Evolutionary conservation across 805 yeast species (phyloP).

Genomic region (Cyberlindnera veronae): DNA sequence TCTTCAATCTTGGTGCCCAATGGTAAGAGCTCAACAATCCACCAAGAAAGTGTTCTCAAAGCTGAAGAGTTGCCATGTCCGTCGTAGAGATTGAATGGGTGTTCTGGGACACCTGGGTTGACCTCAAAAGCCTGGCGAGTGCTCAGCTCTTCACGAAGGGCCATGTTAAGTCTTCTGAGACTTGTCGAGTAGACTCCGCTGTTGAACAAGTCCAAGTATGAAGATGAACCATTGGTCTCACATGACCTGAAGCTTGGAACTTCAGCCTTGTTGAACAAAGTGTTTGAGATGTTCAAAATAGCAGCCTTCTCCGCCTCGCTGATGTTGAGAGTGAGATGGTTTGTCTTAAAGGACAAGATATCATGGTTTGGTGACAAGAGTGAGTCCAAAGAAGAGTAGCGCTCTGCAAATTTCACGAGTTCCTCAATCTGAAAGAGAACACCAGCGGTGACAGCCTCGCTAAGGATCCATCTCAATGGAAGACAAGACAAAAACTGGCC

Average conservation of each 20-base stretch:
- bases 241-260: slow-evolving; percentile 22
- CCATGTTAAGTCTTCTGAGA: slow-evolving; percentile 15
- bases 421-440: slow-evolving; percentile 41
- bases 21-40: slow-evolving; percentile 62
- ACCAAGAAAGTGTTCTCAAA: slow-evolving; percentile 44
- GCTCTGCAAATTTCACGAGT: slow-evolving; percentile 37
- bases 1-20: slow-evolving; percentile 49
- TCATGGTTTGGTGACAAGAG: slow-evolving; percentile 53
- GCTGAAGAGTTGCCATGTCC: slow-evolving; percentile 36
- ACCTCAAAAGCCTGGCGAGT: slow-evolving; percentile 14
- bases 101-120: slow-evolving; percentile 21
- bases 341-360: slow-evolving; percentile 32
- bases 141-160: slow-evolving; percentile 1
- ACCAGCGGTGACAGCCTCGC: slow-evolving; percentile 50
- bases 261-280: slow-evolving; percentile 4
- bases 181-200: slow-evolving; percentile 18
- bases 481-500: slow-evolving; percentile 47
- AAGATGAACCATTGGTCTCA: slow-evolving; percentile 8
- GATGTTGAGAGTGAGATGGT: slow-evolving; percentile 15
- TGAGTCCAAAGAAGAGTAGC: slow-evolving; percentile 39
- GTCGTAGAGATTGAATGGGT: slow-evolving; percentile 31
- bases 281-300: slow-evolving; percentile 12
- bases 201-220: slow-evolving; percentile 15
- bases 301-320: slow-evolving; percentile 9
- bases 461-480: slow-evolving; percentile 59